These are phyloP conservation scores for Metroxylon sagu DNA, from an alignment of 176 grass and related monocot genomes.

Conservation along the genomic window DNA sequence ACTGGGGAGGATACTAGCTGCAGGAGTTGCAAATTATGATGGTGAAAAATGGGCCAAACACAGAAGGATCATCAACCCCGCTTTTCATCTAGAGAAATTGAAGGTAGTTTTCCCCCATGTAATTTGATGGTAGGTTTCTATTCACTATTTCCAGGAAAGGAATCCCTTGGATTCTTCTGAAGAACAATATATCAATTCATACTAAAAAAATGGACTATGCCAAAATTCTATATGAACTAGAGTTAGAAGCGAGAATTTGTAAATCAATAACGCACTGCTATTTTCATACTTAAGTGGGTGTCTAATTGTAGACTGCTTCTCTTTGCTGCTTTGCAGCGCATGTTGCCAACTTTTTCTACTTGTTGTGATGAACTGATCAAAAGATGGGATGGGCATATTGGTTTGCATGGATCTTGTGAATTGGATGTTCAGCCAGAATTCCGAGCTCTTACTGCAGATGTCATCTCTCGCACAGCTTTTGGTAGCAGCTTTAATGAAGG, in stretches of 20 bases:
- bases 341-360: constrained; percentile 1
- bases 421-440: constrained; percentile 8
- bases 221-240: too few relatives aligned
- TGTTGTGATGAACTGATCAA: constrained; percentile 6
- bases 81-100: constrained; percentile 16
- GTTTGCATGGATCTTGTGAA: background rate
- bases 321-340: background rate
- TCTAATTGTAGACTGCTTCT: too few relatives aligned
- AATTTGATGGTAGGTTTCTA: too few relatives aligned
- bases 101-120: background rate
- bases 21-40: background rate
- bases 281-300: too few relatives aligned
- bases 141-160: too few relatives aligned
- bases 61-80: constrained; percentile 15
- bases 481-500: constrained; percentile 13
- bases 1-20: background rate
- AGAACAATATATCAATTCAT: too few relatives aligned
- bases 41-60: constrained; percentile 23
- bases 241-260: too few relatives aligned
- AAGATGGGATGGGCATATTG: background rate
- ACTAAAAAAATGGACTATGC: too few relatives aligned
- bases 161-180: too few relatives aligned
- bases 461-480: constrained; percentile 4
- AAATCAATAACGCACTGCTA: too few relatives aligned
- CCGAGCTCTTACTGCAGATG: background rate